A percentile compares a stretch with the other conserved stretches of the same genome.
Conservation (phyloP, 2,329 filamentous ascomycete genomes). For the Laburnicola sp. region DNA sequence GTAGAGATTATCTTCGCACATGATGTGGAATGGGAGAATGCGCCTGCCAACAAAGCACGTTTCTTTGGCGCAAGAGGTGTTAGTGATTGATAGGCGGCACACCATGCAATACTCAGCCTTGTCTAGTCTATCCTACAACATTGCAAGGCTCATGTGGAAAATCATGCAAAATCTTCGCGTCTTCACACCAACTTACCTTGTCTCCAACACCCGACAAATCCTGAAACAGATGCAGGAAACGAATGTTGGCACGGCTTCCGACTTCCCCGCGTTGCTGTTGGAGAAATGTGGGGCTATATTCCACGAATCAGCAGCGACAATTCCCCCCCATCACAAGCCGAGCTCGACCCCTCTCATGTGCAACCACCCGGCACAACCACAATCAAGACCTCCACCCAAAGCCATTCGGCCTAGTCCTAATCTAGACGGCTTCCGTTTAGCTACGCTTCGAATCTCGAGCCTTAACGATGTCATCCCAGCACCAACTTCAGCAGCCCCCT, state of each 20-base stretch:
- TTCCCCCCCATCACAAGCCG: neutral
- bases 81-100: neutral
- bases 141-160: neutral
- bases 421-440: constrained; percentile 3
- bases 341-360: constrained; percentile 1
- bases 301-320: constrained; percentile 11
- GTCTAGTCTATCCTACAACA: neutral
- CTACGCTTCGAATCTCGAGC: neutral
- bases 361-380: constrained; percentile 6
- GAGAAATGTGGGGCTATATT: constrained; percentile 20
- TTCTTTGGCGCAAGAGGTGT: constrained; percentile 30
- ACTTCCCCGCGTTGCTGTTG: constrained; percentile 9
- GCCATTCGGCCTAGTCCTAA: constrained; percentile 14
- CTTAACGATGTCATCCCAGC: neutral
- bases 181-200: neutral
- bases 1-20: constrained; percentile 59
- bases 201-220: neutral
- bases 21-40: constrained; percentile 54
- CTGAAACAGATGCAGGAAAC: neutral
- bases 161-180: neutral
- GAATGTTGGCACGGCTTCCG: neutral
- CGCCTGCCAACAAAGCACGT: constrained; percentile 34
- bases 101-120: neutral
- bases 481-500: constrained; percentile 9
- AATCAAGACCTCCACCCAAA: constrained; percentile 1